Evolutionary conservation across 768 basidiomycete species (phyloP).

Genomic region (Lyophyllum atratum): DNA sequence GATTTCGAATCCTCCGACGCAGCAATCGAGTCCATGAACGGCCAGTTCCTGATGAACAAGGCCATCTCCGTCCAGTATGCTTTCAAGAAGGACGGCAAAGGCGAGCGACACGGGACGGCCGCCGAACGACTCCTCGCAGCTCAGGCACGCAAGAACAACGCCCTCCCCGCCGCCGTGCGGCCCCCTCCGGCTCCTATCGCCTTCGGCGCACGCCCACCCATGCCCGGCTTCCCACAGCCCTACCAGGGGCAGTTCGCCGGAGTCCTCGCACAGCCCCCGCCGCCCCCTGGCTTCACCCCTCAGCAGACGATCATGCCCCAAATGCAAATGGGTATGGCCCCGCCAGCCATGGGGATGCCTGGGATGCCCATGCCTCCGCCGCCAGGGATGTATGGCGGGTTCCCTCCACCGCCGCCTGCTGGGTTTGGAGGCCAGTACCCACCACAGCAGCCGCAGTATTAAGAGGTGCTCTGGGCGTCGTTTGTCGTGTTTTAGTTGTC

Average conservation of each 20-base stretch:
- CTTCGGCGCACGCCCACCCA: constrained; percentile 66
- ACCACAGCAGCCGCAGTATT: constrained; percentile 44
- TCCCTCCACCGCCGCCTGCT: constrained; percentile 65
- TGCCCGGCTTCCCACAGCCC: constrained; percentile 72
- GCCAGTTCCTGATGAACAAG: constrained; percentile 98
- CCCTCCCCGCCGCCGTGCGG: constrained; percentile 74
- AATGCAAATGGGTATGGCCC: constrained; percentile 36
- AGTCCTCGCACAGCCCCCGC: constrained; percentile 77
- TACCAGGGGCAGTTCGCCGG: constrained; percentile 96
- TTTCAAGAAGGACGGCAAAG: constrained; percentile 99
- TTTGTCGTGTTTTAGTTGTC: constrained; percentile 1
- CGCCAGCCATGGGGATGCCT: neutral
- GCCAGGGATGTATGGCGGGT: constrained; percentile 47
- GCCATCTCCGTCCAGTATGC: constrained; percentile 97
- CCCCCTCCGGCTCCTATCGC: constrained; percentile 77
- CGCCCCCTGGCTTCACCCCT: constrained; percentile 77
- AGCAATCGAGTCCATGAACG: constrained; percentile 95
- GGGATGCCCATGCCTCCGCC: constrained; percentile 14
- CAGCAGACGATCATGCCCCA: constrained; percentile 69
- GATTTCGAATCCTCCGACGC: constrained; percentile 98
- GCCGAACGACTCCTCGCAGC: constrained; percentile 96
- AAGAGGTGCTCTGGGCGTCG: constrained; percentile 7
- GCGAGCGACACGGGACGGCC: constrained; percentile 94
- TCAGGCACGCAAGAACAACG: constrained; percentile 95
- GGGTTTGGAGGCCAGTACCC: constrained; percentile 59